Evolutionary conservation across 23 red algal genomes (phyloP).

Genomic region (Gracilaria domingensis): DNA sequence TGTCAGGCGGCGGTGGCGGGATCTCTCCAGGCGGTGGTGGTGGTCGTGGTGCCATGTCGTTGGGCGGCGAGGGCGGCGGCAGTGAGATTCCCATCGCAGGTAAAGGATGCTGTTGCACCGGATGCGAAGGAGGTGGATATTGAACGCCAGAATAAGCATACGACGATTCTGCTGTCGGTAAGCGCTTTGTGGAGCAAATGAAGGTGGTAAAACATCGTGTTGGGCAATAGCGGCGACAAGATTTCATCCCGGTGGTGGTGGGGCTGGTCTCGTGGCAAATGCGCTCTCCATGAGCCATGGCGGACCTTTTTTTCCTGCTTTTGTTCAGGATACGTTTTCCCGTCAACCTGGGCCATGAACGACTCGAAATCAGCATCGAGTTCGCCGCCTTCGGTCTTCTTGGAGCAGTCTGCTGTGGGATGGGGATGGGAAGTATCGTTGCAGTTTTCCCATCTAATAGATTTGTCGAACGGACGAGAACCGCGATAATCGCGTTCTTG

Average conservation of each 20-base stretch:
- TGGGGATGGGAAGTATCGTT: constrained; percentile 65
- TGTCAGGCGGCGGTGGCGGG: constrained; percentile 54
- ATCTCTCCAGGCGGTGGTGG: constrained; percentile 21
- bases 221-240: background rate
- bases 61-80: constrained; percentile 5
- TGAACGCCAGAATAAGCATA: background rate
- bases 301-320: background rate
- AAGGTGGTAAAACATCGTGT: background rate
- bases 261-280: constrained; percentile 55
- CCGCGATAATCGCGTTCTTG: constrained; percentile 73
- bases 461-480: constrained; percentile 6
- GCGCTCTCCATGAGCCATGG: constrained; percentile 58
- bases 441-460: constrained; percentile 46
- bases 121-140: constrained; percentile 2
- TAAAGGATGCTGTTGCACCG: background rate
- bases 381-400: constrained; percentile 41
- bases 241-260: constrained; percentile 43
- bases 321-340: constrained; percentile 22
- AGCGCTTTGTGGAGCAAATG: background rate
- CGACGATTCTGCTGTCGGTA: constrained; percentile 7
- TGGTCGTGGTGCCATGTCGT: constrained; percentile 41
- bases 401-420: constrained; percentile 74
- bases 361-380: constrained; percentile 76
- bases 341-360: constrained; percentile 77
- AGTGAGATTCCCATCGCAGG: background rate